A percentile compares a stretch with the other conserved stretches of the same genome.
These are phyloP conservation scores for Eimeria zaria DNA, from an alignment of 169 alveolate genomes.

Conservation along the genomic window DNA sequence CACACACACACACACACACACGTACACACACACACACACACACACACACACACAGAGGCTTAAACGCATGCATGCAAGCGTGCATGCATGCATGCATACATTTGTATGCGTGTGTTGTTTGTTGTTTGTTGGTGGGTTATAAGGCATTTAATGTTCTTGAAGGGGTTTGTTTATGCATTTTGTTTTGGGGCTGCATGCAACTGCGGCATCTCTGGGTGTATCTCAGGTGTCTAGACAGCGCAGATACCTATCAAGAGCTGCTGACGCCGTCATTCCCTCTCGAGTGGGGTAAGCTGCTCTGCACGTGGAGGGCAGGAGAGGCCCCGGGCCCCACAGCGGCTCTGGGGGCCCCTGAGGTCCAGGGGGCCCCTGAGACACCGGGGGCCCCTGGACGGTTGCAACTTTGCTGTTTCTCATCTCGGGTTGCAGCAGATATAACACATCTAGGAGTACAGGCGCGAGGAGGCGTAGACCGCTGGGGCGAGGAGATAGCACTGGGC, in stretches of 20 bases:
- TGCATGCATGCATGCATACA: not conserved
- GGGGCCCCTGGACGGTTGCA: not conserved
- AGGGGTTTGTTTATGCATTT: not conserved
- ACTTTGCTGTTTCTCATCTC: conserved; percentile 24
- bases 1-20: not conserved
- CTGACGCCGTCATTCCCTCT: conserved; percentile 51
- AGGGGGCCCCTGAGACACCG: not conserved
- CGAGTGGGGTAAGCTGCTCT: conserved; percentile 62
- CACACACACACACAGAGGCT: not conserved
- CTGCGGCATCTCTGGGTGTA: not conserved
- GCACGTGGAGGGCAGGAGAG: conserved; percentile 67
- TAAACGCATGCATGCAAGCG: not conserved
- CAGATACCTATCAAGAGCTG: conserved; percentile 51
- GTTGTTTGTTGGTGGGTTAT: not conserved
- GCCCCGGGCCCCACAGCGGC: not conserved
- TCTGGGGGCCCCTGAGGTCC: not conserved
- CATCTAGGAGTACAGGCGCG: conserved; percentile 51
- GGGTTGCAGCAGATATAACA: conserved; percentile 14
- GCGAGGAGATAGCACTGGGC: conserved; percentile 45
- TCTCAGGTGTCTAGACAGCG: conserved; percentile 33
- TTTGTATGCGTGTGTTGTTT: not conserved
- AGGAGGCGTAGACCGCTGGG: conserved; percentile 43
- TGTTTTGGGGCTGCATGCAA: not conserved
- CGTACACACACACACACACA: not conserved
- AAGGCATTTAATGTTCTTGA: not conserved